These are phyloP conservation scores for Talaromyces borbonicus DNA, from an alignment of 495 filamentous ascomycete species.

Conservation along the genomic window DNA sequence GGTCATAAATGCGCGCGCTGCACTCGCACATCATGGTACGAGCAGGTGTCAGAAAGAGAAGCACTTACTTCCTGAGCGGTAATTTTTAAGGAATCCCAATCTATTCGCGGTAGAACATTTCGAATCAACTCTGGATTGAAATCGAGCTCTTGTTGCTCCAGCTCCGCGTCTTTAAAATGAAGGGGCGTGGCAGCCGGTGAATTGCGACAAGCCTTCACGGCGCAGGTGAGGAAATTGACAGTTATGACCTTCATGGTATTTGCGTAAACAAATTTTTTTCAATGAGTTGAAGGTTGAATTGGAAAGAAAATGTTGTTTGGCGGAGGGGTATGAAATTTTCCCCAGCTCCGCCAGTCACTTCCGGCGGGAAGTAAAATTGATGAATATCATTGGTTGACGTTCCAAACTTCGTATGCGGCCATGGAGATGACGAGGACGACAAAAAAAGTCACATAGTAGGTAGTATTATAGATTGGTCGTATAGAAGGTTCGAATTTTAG, in stretches of 20 bases:
- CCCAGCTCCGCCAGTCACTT: background rate
- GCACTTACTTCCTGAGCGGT: conserved; percentile 69
- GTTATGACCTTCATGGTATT: conserved; percentile 83
- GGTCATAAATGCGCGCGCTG: no score
- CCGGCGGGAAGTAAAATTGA: background rate
- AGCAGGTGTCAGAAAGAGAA: background rate
- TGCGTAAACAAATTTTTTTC: background rate
- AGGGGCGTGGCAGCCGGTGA: conserved; percentile 70
- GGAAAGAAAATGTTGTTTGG: background rate
- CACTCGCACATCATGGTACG: no score
- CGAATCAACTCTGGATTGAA: conserved; percentile 66
- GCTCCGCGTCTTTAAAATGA: conserved; percentile 82
- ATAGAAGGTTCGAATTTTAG: no score
- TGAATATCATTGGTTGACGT: background rate
- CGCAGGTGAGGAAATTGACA: conserved; percentile 94
- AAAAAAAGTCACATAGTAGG: no score
- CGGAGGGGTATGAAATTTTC: conserved; percentile 4
- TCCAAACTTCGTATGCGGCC: no score
- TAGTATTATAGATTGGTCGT: no score
- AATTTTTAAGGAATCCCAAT: conserved; percentile 69
- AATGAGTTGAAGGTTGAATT: conserved; percentile 1
- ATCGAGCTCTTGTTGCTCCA: conserved; percentile 70
- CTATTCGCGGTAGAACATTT: conserved; percentile 77
- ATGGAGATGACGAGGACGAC: no score
- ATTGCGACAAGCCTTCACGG: conserved; percentile 84